Base-by-base conservation (phyloP, 768 basidiomycete species). In the Tricholoma furcatifolium region DNA sequence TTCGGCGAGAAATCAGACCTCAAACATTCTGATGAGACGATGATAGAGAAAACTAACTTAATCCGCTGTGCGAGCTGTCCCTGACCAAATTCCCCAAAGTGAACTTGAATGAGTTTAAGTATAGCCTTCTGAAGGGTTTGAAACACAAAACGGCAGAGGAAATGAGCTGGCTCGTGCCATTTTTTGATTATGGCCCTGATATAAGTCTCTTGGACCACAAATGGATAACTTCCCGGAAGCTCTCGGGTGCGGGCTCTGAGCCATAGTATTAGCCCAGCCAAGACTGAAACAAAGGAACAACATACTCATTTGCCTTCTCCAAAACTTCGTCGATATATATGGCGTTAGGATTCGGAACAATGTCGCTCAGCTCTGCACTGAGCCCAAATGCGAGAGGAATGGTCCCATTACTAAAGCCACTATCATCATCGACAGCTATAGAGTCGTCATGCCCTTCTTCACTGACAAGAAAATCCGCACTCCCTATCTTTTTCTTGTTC, bases 221-320 rank as follows among this genome's bases (percentile, higher is more conserved):
- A 88, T 0, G 87, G 87, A 54, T 81, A 85, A 54, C 78, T 76
- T 12, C 80, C 83, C 0, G 87, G 87, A 0, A 90, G 74, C 59
- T 90, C 87, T 1, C 89, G 80, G 1, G 87, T 84, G 3, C 83
- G 76, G 1, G 88, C 80, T 18, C 89, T 91, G 51, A 47, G 38
- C 14, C 23, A 47, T 27, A 14, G 8, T 7, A 21, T 10, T 31
- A 34, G 11, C 48, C 7, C 47, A 41, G 8, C n/a, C 14, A 46
- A 6, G 9, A 6, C 1, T 36, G 38, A 7, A 20, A 24, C 12
- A 3, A 17, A 53, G n/a, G 12, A 21, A 31, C 8, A 31, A 68
- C 80, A 20, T 61, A 85, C 86, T 68, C 59, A 23, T 73, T 61
- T 0, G 81, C 82, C 2, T 67, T 65, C 10, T 67, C 50, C 41